Evolutionary conservation across 345 rosid species (phyloP), one percentile per base, ranked within the genome.

Genomic region (Lepidium sativum): DNA sequence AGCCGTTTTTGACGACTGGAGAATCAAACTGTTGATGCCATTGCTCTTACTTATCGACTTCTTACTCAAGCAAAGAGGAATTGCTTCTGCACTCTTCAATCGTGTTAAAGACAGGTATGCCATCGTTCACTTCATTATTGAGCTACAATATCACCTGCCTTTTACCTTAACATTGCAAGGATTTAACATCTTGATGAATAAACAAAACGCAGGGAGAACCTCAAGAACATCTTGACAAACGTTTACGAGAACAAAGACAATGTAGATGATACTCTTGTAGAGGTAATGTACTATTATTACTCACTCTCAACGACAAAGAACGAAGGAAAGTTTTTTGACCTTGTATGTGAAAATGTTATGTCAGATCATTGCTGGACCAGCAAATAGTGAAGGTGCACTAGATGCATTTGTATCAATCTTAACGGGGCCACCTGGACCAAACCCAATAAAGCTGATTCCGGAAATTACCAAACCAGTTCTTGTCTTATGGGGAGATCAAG

Each of bases 351-450:
- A 37, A 31, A 50, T 35, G 10, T 65, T 34, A 63, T 34, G 74
- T 63, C 81, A 92, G 95, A 84, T 92, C 58, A 92, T 89, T 16
- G 79, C 80, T 66, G 91, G 80, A 60, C 91, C 98, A 25, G 86
- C 96, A 53, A 77, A 79, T 50, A 85, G 80, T 3, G 96, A 85
- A 44, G 95, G 95, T 33, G 95, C 98, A 12, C 80, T 92, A 31
- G 92, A 92, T 68, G 98, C 98, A 15, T 89, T 92, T 69, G 82
- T 92, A 34, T 89, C 86, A 7, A 89, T 85, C 9, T 75, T 89
- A 49, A 92, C 91, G 0, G 96, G 98, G 12, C 98, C 91, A n/a
- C 89, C 98, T 0, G 96, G 98, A 60, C 98, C 92, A 5, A 89
- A 78, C 61, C 96, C 95, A 1, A 70, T 82, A 40, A 65, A 74